Evolutionary conservation across 2,329 filamentous ascomycete species (phyloP), one percentile per base, ranked within the genome.

Genomic region (Verruconis gallopava): DNA sequence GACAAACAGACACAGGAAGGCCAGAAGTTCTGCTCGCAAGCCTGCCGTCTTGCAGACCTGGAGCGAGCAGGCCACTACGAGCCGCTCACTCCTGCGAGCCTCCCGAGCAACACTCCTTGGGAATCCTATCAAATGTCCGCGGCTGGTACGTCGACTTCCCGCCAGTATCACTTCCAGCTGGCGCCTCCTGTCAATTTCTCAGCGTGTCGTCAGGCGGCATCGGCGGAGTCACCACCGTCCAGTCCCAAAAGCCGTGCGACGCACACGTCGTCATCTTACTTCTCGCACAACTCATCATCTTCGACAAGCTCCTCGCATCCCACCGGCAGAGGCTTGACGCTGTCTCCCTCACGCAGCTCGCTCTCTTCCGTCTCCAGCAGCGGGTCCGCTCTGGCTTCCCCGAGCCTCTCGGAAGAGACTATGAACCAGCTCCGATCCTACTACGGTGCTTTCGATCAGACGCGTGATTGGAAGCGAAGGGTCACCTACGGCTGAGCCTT

Each of bases 1-100:
- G 88, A 95, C 67, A 81, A 81, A 66, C 84, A 93, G 65, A 86
- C 82, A 46, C 75, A 83, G 49, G 78, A 78, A 44, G 60, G 63
- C 46, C 79, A 79, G 47, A 77, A 83, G 50, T 94, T 93, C 71
- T 95, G 88, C 72, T 93, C 85, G 37, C 86, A 95, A 65, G 76
- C 83, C 21, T 95, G 88, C 72, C 77, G 85, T 50, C 71, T 95
- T 35, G 81, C 84, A 50, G 88, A 94, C 64, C 78, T 89, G 53
- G 86, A 94, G 63, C 79, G 77, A 62, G 77, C 43, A 9, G 38
- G 21, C 19, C 20, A 9, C 17, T 20, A 28, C 13, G 56, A 57
- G 37, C 55, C 62, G 21, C 50, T 50, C 21, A 58, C 57, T 37
- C 56, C 61, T 33, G 53, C 55, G 47, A 55, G 57, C 45, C 51